phyloP scores from a whole-genome alignment of 805 yeast genomes.

The Ogataea wickerhamii region DNA sequence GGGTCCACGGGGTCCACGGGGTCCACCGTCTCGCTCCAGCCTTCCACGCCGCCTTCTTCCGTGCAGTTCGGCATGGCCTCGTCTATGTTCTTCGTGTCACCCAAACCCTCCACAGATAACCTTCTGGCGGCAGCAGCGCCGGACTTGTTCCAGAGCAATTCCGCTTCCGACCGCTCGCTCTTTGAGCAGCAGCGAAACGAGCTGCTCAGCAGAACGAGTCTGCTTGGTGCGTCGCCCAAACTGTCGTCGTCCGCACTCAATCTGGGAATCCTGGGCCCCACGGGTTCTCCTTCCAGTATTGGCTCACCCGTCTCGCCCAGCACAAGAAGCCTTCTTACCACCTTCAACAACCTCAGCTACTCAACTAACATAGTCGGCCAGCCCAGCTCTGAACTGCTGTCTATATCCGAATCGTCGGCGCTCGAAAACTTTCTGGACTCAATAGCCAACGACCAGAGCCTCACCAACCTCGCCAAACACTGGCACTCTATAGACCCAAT shows the following conservation, averaged over 20 bases:
- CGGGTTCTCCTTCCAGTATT: background rate
- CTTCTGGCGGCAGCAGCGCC: conserved; percentile 10
- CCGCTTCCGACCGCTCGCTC: conserved; percentile 2
- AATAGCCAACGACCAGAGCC: conserved; percentile 32
- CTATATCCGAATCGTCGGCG: conserved; percentile 33
- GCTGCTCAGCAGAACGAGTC: conserved; percentile 13
- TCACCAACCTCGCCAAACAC: conserved; percentile 27
- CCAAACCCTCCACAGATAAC: conserved; percentile 9
- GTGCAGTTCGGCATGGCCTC: conserved; percentile 12
- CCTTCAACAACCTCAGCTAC: conserved; percentile 27
- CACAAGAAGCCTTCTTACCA: conserved; percentile 29
- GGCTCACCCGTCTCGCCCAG: conserved; percentile 31
- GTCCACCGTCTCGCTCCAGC: conserved; percentile 11
- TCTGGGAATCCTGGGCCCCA: background rate
- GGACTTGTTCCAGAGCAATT: conserved; percentile 6
- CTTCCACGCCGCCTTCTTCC: conserved; percentile 7
- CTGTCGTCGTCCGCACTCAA: conserved; percentile 3
- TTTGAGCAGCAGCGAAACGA: conserved; percentile 20
- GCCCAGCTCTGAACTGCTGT: conserved; percentile 26
- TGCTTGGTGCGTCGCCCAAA: conserved; percentile 11
- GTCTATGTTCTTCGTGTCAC: conserved; percentile 8
- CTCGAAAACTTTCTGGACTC: conserved; percentile 35
- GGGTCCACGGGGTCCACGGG: conserved; percentile 10
- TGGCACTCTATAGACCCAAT: conserved; percentile 34
- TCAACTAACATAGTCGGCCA: conserved; percentile 13